Base-by-base conservation (phyloP, 331 rosid species). In the Quercus phellos region DNA sequence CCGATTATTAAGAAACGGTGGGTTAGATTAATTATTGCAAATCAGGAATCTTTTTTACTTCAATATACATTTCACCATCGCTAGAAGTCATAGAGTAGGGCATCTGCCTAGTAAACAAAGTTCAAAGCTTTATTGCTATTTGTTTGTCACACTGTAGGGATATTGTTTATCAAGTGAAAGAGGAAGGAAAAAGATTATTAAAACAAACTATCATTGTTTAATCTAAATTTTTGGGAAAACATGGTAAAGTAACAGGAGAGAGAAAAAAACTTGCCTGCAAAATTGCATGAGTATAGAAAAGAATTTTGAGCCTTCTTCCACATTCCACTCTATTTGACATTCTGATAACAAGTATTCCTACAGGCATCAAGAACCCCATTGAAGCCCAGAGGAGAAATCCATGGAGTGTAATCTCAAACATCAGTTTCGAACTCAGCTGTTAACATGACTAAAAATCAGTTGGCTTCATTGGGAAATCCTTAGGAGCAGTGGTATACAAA, bases 381-480 rank as follows among this genome's bases (percentile, higher is more conserved):
- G 98, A 90, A 78, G 91, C 88, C 98, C 97, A 92, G 2, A 92
- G 80, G 27, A 94, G 91, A 88, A 94, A 94, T 3, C 98, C 98
- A 77, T 94, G 98, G 17, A 89, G 77, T 73, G 84, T 85, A 56
- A 94, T 84, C 74, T 94, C 87, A 55, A 82, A 80, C 76, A 59
- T 42, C 68, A 94, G 86, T 51, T 86, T 90, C 29, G 84, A 80
- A 82, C 59, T 89, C 86, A 84, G 82, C 90, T 92, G 90, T 83
- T 70, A 27, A 26, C 51, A 29, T 6, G 24, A 73, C 10, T 60
- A 79, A 42, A 58, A 85, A 11, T 61, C 61, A 6, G 22, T 77
- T 58, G 77, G 63, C 54, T 80, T 70, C 55, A 42, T 12, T 60
- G 2, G 21, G 7, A 69, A 26, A 16, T 14, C 4, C 61, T 51